A percentile compares a stretch with the other conserved stretches of the same genome.
These are phyloP conservation scores for Mollisiaceae sp. DNA, from an alignment of 2,329 filamentous ascomycete species.

Conservation along the genomic window DNA sequence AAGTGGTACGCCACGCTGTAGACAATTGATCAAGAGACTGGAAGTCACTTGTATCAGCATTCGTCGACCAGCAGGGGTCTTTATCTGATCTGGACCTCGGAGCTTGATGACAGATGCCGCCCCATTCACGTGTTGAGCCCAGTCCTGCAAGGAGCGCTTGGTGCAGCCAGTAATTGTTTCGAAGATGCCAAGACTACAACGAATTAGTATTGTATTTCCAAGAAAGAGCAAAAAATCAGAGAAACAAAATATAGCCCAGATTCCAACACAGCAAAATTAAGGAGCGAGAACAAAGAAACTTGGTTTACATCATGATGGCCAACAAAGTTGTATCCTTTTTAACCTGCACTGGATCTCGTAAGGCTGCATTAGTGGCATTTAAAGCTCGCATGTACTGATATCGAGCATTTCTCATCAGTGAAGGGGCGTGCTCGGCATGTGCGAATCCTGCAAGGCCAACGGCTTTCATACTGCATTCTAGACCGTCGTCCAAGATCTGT, in stretches of 20 bases:
- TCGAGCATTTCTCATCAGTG: slow-evolving; percentile 53
- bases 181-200: slow-evolving; percentile 51
- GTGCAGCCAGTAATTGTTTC: slow-evolving; percentile 57
- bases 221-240: too few relatives aligned
- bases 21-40: slow-evolving; percentile 56
- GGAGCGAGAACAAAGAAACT: too few relatives aligned
- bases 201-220: too few relatives aligned
- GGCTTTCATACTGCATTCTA: slow-evolving; percentile 56
- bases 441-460: slow-evolving; percentile 59
- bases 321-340: slow-evolving; percentile 61
- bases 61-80: slow-evolving; percentile 50
- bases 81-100: slow-evolving; percentile 54
- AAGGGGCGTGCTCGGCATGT: slow-evolving; percentile 43
- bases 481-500: slow-evolving; percentile 49
- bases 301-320: slow-evolving; percentile 51
- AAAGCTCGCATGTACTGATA: slow-evolving; percentile 58
- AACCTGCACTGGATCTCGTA: slow-evolving; percentile 52
- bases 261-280: too few relatives aligned
- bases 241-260: too few relatives aligned
- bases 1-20: slow-evolving; percentile 55
- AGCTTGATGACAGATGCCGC: slow-evolving; percentile 56
- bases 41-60: slow-evolving; percentile 61
- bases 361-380: slow-evolving; percentile 54
- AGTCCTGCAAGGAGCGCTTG: slow-evolving; percentile 54
- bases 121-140: slow-evolving; percentile 59